Base-by-base conservation (phyloP, 139 green algal species). In the Tetraselmis chui region DNA sequence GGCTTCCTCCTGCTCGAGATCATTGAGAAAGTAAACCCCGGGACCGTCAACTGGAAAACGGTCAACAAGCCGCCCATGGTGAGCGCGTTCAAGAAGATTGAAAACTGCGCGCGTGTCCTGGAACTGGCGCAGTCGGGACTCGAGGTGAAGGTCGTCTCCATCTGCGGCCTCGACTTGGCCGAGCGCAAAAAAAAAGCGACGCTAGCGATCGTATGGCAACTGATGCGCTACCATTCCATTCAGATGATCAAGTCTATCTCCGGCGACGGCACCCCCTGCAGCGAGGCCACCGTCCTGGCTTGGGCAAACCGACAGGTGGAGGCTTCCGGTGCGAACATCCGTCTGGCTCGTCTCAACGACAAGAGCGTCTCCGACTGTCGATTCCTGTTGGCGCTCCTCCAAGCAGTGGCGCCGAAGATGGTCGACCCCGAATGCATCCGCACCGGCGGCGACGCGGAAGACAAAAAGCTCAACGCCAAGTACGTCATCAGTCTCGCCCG, bases 51-150 rank as follows among this genome's bases (percentile, higher is more conserved):
- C 29, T 88, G 85, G 83, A 29, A 27, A 23, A 25, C 29, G 1
- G 84, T 82, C 1, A 87, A 82, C 77, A 81, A 80, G 58, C 85
- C 82, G 29, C 87, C 80, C 1, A 30, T 83, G 31, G 29, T 77
- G 1, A 45, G 77, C 23, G 79, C 75, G 75, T 83, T 87, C 77
- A 83, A 86, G 76, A 82, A 85, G 2, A 31, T 93, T 29, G 89
- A 93, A 83, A 92, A 92, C 79, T 93, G 89, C 84, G 85, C 86
- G 31, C 77, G 88, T 31, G 89, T 84, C 0, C 24, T 89, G n/a
- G 77, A 79, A 24, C 58, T 86, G 28, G 83, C 79, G 79, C 58
- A 81, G 81, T 30, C 82, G 23, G 29, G 59, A 31, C 75, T 92
- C 31, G 59, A 75, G 2, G 29, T 92, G 22, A 85, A 82, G 2